phyloP scores from a whole-genome alignment of 176 grass and related monocot species.

The Paspalum vaginatum region DNA sequence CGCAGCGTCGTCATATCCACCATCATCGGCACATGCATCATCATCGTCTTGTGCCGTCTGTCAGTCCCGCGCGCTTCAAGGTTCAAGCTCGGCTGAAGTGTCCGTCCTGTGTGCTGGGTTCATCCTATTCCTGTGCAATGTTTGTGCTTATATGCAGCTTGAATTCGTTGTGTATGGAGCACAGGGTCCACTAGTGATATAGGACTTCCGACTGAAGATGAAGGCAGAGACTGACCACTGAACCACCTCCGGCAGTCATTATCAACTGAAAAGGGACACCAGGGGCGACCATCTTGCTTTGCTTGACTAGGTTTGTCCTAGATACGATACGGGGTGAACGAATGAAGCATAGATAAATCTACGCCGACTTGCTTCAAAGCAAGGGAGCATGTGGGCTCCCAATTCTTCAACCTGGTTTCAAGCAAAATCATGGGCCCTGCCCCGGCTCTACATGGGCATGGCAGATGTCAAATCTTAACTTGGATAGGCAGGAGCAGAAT shows the following conservation, averaged over 20 bases:
- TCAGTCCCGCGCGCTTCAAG: background rate
- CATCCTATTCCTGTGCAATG: background rate
- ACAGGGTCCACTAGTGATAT: background rate
- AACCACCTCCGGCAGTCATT: conserved; percentile 5
- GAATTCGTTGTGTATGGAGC: background rate
- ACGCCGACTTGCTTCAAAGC: conserved; percentile 20
- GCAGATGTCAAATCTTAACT: background rate
- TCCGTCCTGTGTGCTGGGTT: background rate
- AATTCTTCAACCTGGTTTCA: conserved; percentile 12
- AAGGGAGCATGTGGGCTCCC: conserved; percentile 18
- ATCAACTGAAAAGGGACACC: background rate
- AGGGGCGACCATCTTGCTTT: background rate
- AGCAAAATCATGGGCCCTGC: conserved; percentile 11
- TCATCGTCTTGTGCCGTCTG: background rate
- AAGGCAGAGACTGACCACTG: background rate
- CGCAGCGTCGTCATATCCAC: background rate
- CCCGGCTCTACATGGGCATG: background rate
- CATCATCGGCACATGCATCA: background rate
- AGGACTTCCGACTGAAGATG: background rate
- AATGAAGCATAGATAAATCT: background rate
- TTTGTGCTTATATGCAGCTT: background rate
- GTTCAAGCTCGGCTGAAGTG: background rate
- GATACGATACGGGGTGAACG: background rate
- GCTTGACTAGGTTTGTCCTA: background rate
- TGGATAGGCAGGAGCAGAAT: background rate